Evolutionary conservation across 108 stramenopile species (phyloP), one percentile per base, ranked within the genome.

Genomic region (Cyclotella choctawhatcheeana): DNA sequence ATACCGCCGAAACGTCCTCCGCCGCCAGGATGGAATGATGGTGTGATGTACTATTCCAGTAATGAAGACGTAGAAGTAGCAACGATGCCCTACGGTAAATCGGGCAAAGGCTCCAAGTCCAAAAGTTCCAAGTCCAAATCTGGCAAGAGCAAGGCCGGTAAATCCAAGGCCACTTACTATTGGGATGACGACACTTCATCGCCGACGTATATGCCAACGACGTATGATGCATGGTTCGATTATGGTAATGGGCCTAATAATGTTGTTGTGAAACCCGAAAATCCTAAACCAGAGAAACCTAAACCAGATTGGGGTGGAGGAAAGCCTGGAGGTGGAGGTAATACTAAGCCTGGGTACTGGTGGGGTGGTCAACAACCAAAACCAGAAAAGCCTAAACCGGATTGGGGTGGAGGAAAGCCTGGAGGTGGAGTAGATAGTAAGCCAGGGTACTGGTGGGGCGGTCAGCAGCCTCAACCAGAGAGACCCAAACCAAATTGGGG

Each of bases 81-180:
- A 40, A 44, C 32, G 30, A 1, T 34, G 17, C 17, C 22, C 30
- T 18, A 58, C 58, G 59, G n/a, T 30, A 13, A 27, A 21, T 2
- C 48, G 31, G 25, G 48, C 58, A 25, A 71, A 61, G 12, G 20
- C 37, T 10, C 6, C 5, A 51, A n/a, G 50, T 32, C 29, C 45
- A 64, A 64, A 48, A 48, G 63, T 30, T 10, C 27, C 16, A 64
- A 64, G 45, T 20, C 21, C 3, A 64, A 64, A 64, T 64, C 63
- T 45, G 24, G 32, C 50, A 72, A 72, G 61, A 26, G 50, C 45
- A 63, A 72, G 47, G 60, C 61, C 31, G 30, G 55, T 30, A 14
- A 27, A 56, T 30, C 55, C 14, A n/a, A 30, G 55, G n/a, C n/a
- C n/a, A n/a, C n/a, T n/a, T n/a, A n/a, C n/a, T n/a, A n/a, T n/a